phyloP scores from a whole-genome alignment of 2,329 filamentous ascomycete species.

The Colletotrichum musicola region DNA sequence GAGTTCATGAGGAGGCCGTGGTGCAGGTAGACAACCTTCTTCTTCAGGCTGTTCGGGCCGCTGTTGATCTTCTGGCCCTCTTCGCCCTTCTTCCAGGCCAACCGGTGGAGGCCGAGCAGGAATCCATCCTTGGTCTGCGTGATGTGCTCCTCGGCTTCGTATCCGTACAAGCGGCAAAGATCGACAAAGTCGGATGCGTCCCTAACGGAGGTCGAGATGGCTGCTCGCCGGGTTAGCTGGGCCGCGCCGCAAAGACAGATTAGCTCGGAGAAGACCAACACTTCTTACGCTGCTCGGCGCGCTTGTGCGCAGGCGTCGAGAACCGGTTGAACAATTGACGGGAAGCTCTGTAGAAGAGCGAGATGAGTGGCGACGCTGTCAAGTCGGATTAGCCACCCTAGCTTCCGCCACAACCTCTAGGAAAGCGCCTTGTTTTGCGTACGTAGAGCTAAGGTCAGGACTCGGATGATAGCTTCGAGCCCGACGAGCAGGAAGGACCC shows the following conservation, averaged over 20 bases:
- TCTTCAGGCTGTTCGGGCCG: conserved; percentile 75
- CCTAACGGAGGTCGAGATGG: conserved; percentile 80
- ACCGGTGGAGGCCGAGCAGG: conserved; percentile 87
- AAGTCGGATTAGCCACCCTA: conserved; percentile 39
- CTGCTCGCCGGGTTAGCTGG: conserved; percentile 70
- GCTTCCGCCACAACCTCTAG: background rate
- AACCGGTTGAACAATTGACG: conserved; percentile 85
- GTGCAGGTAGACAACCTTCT: conserved; percentile 93
- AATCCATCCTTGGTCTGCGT: conserved; percentile 96
- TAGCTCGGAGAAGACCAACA: conserved; percentile 52
- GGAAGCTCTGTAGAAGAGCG: conserved; percentile 85
- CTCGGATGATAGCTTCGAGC: conserved; percentile 84
- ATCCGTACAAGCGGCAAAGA: conserved; percentile 91
- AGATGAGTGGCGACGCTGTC: conserved; percentile 81
- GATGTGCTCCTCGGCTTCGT: conserved; percentile 95
- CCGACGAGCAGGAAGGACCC: conserved; percentile 86
- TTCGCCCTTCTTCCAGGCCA: conserved; percentile 86
- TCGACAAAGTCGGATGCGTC: conserved; percentile 94
- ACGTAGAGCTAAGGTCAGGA: conserved; percentile 91
- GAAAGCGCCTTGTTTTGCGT: conserved; percentile 50
- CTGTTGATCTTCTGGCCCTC: conserved; percentile 83
- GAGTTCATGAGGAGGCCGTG: conserved; percentile 99
- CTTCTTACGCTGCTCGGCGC: conserved; percentile 76
- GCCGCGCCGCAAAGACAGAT: conserved; percentile 46
- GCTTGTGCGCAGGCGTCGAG: conserved; percentile 76